Evolutionary conservation across 257 asterid species (phyloP).

Genomic region (Scutellaria baicalensis): DNA sequence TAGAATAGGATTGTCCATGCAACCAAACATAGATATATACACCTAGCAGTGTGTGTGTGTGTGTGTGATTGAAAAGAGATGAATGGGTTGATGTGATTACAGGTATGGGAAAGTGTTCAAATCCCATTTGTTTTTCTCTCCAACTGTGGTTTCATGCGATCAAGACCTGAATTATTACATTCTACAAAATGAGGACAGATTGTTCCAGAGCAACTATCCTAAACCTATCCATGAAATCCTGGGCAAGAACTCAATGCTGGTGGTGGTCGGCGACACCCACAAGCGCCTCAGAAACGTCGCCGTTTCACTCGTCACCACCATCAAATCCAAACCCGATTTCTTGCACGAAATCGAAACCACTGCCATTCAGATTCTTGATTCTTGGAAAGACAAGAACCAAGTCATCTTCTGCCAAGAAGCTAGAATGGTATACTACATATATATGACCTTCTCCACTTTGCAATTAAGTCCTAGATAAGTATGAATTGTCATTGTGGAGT

Average conservation of each 20-base stretch:
- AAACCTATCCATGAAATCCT: conserved; percentile 71
- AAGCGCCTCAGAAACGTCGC: conserved; percentile 65
- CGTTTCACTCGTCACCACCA: conserved; percentile 49
- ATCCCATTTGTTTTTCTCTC: conserved; percentile 63
- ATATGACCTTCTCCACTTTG: too few species aligned
- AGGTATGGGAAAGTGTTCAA: conserved; percentile 79
- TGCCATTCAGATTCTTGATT: conserved; percentile 43
- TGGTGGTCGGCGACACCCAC: conserved; percentile 60
- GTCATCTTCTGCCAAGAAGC: conserved; percentile 66
- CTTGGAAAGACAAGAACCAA: conserved; percentile 45
- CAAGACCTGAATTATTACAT: conserved; percentile 64
- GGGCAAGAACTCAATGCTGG: conserved; percentile 59
- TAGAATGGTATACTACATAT: conserved; percentile 36
- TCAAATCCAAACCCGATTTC: conserved; percentile 55
- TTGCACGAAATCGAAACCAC: conserved; percentile 44
- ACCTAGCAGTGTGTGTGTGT: too few species aligned
- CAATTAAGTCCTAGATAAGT: too few species aligned
- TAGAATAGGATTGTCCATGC: neutral
- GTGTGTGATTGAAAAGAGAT: neutral
- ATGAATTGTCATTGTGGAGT: neutral
- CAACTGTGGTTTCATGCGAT: conserved; percentile 76
- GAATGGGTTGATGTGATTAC: neutral
- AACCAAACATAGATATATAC: too few species aligned
- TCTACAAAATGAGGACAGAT: conserved; percentile 59
- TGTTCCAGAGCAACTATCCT: conserved; percentile 68